Evolutionary conservation across 1,284 basidiomycete genomes (phyloP), one percentile per base, ranked within the genome.

Genomic region (Leccinum pallidistipes): DNA sequence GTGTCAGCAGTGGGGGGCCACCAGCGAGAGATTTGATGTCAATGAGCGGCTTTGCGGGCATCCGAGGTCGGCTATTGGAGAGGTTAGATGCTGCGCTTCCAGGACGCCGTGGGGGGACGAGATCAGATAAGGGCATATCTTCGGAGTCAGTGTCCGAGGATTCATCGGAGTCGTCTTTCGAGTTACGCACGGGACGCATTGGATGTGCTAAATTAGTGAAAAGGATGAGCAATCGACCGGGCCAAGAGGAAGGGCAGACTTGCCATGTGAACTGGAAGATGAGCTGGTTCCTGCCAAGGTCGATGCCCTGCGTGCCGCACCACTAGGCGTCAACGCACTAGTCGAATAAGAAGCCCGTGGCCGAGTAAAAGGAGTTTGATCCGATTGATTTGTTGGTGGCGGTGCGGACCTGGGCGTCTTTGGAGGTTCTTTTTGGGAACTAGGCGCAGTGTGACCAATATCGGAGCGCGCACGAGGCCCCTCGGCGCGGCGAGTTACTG

Each of bases 1-100:
- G 72, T 36, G 64, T 67, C 18, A 69, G 62, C 9, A 75, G 54
- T 8, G 77, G 76, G 40, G 70, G 69, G n/a, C 64, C 61, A 51
- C 68, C 67, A 10, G 69, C 64, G 16, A 78, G 57, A 7, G 70
- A 66, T n/a, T 74, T 76, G 60, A 84, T 79, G 62, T 85, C 83
- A 27, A 85, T 82, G 27, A 85, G 74, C 0, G 84, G 84, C 64
- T 81, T 83, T 11, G 72, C 34, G 11, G 77, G 77, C 55, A 71
- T 68, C 31, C 76, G 73, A 40, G 68, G 65, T 36, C 69, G 71
- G 21, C 62, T 71, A 65, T 65, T 69, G 70, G 59, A 75, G 62
- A 52, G 65, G 64, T 62, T 69, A 67, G 78, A 88, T 66, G 70
- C 76, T 53, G 75, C 74, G 65, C 73, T 82, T 5, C 79, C 79